Percentiles rank a stretch among this genome's conserved stretches.
Conservation (phyloP, 2,329 filamentous ascomycete genomes). For the Didymella glomerata region DNA sequence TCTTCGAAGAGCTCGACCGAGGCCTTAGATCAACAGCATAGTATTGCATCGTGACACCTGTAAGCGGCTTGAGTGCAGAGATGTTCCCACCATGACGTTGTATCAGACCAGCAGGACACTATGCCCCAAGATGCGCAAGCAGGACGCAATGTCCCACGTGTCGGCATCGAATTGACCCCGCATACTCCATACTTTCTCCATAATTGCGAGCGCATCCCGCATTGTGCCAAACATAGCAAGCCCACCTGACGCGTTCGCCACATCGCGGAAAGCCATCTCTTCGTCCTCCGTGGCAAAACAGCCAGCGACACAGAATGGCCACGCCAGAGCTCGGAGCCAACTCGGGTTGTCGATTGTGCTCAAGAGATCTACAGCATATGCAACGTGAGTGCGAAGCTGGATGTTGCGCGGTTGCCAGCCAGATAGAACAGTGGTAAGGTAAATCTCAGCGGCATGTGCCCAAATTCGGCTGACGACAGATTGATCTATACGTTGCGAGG, state of each 20-base stretch:
- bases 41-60: not conserved
- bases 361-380: not conserved
- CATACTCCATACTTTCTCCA: constrained; percentile 46
- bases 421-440: not conserved
- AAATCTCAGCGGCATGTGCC: not conserved
- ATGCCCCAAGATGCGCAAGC: constrained; percentile 1
- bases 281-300: not conserved
- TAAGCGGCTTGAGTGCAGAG: too few species aligned
- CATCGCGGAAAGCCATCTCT: not conserved
- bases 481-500: not conserved
- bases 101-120: constrained; percentile 3
- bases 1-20: too few species aligned
- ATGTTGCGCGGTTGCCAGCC: not conserved
- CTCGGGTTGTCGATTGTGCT: not conserved
- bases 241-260: not conserved
- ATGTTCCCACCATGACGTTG: not conserved
- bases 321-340: not conserved
- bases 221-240: not conserved
- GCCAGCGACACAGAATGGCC: not conserved
- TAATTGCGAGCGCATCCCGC: constrained; percentile 40
- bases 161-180: not conserved
- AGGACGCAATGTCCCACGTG: constrained; percentile 6
- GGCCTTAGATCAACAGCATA: too few species aligned
- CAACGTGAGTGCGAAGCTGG: not conserved
- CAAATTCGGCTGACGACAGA: not conserved